Evolutionary conservation across 148 eudicot genomes (phyloP), one percentile per base, ranked within the genome.

Genomic region (Rhododendron griersonianum): DNA sequence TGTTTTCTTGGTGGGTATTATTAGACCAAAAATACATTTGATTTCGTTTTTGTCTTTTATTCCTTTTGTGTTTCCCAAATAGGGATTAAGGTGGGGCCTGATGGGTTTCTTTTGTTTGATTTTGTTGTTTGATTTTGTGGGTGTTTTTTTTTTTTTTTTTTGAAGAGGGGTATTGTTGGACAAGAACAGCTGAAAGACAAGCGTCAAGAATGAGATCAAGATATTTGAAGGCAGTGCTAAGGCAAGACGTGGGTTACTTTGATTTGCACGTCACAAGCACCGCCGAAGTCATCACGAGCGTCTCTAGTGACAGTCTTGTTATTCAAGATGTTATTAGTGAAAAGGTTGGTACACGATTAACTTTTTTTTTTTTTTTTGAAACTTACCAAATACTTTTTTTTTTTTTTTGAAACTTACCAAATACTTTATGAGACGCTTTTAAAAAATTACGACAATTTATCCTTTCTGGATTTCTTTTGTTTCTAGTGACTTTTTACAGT

Each of bases 281-380:
- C 19, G 90, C 98, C 0, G 95, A 93, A 67, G 93, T 95, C 23
- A 92, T 95, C 79, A 86, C 89, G 37, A 95, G 96, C 61, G 96
- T 95, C 67, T 95, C 98, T 21, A 93, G 90, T 78, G 98, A 95
- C 82, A 91, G 92, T 63, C 92, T 93, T 35, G 89, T 92, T 0
- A 95, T 95, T 79, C 98, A 95, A 91, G 98, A 95, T 57, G 91
- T 86, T 48, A 95, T 95, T 2, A 93, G 95, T 84, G 98, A 95
- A 75, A 95, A 55, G 98, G 98, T 95, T n/a, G 5, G 21, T 16
- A 1, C 3, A 53, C 5, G 5, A 41, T 41, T 9, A 11, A 50
- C 35, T 33, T 33, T 33, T 33, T 33, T 1, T 33, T 33, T 33
- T 33, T 33, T 14, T 48, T 41, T 41, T 41, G 5, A 41, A 11